Percentiles rank a stretch among this genome's conserved stretches.
phyloP scores from a whole-genome alignment of 768 basidiomycete genomes.

The Roridomyces roridus region DNA sequence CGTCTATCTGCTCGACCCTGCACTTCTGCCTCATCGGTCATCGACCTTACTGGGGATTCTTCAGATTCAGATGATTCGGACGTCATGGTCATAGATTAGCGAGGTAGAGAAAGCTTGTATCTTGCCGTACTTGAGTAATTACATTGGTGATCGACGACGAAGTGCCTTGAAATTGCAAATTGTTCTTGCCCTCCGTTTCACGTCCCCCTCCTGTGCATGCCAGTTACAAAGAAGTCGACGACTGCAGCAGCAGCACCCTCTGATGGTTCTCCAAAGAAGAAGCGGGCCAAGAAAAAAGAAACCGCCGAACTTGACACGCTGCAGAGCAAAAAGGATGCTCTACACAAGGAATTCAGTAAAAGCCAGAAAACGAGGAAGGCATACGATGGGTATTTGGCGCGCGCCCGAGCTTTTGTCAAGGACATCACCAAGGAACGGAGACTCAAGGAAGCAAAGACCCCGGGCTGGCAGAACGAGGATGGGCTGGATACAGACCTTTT shows the following conservation, averaged over 20 bases:
- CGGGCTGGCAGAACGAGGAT: neutral
- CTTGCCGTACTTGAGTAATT: no score
- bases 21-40: neutral
- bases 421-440: slow-evolving; percentile 8
- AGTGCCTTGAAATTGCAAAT: neutral
- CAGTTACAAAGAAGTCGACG: neutral
- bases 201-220: neutral
- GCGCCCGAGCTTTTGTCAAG: slow-evolving; percentile 22
- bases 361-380: slow-evolving; percentile 8
- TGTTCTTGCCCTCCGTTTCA: neutral
- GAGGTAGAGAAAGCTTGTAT: no score
- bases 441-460: neutral
- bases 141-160: neutral
- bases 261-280: neutral
- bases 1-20: neutral
- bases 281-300: neutral
- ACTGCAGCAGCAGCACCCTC: no score
- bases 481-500: slow-evolving; percentile 28
- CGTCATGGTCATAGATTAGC: no score
- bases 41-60: no score
- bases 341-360: slow-evolving; percentile 3
- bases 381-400: slow-evolving; percentile 25
- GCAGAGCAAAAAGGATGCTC: neutral
- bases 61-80: no score
- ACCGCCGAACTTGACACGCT: neutral